Conservation (phyloP, 2,329 filamentous ascomycete genomes). For the Curvularia verruculosa region DNA sequence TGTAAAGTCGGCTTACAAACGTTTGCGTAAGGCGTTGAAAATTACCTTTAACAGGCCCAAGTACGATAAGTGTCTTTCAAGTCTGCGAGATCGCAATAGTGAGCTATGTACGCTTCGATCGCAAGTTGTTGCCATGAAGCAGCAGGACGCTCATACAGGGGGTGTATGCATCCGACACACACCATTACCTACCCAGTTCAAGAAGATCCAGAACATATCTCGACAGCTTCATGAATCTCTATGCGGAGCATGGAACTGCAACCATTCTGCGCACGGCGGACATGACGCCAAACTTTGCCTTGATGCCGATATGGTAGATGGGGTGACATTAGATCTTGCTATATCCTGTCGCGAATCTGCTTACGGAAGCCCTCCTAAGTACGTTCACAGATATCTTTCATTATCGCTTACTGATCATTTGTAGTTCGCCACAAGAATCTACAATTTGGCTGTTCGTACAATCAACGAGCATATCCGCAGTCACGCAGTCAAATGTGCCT, state of each 20-base stretch:
- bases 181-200: constrained; percentile 14
- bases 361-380: background rate
- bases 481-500: background rate
- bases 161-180: background rate
- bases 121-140: constrained; percentile 27
- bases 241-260: constrained; percentile 30
- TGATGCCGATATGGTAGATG: constrained; percentile 22
- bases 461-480: background rate
- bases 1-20: constrained; percentile 20
- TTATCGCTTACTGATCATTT: background rate
- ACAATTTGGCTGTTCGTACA: constrained; percentile 1
- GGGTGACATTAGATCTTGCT: constrained; percentile 32
- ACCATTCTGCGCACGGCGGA: constrained; percentile 20
- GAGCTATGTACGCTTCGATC: constrained; percentile 13
- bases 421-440: background rate
- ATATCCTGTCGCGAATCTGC: constrained; percentile 26
- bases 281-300: constrained; percentile 36
- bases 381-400: background rate
- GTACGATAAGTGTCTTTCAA: constrained; percentile 20
- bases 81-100: constrained; percentile 26
- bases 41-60: constrained; percentile 29
- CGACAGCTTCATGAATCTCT: constrained; percentile 34
- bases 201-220: constrained; percentile 22
- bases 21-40: constrained; percentile 15
- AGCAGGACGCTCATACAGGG: constrained; percentile 6